Percentiles rank a stretch among this genome's conserved stretches.
Evolutionary conservation across 2,329 filamentous ascomycete species (phyloP).

Genomic region (Pseudocercospora fuligena): DNA sequence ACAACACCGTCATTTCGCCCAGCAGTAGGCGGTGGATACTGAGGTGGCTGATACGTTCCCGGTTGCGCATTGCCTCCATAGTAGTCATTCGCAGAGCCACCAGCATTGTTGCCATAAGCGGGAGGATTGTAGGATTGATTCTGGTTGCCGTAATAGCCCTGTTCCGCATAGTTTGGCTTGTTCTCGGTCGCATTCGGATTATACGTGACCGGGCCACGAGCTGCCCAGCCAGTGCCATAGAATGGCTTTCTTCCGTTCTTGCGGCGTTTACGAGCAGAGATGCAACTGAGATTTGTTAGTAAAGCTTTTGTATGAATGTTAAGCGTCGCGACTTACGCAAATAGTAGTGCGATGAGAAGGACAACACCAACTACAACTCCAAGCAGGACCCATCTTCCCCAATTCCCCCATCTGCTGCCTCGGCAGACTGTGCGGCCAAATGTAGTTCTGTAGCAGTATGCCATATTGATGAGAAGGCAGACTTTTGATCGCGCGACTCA

Average conservation of each 20-base stretch:
- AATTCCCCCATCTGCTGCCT: constrained; percentile 16
- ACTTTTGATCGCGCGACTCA: neutral
- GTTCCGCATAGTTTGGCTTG: constrained; percentile 2
- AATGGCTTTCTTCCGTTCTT: constrained; percentile 24
- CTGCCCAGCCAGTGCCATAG: constrained; percentile 27
- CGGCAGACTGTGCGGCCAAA: constrained; percentile 11
- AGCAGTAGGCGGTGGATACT: constrained; percentile 21
- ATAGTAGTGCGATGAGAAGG: constrained; percentile 21
- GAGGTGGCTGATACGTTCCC: constrained; percentile 22
- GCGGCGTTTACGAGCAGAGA: constrained; percentile 21
- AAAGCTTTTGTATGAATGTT: neutral
- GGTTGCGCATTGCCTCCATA: constrained; percentile 4
- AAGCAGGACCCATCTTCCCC: constrained; percentile 29
- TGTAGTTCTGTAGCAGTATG: constrained; percentile 14
- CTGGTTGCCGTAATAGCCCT: constrained; percentile 11
- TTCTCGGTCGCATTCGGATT: constrained; percentile 16
- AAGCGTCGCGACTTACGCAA: constrained; percentile 20
- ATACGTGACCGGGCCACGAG: constrained; percentile 12
- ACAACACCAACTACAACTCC: constrained; percentile 20
- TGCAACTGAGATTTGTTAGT: constrained; percentile 14
- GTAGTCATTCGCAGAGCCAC: neutral
- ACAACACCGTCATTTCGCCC: constrained; percentile 12
- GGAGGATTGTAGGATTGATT: constrained; percentile 4
- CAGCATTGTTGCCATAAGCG: constrained; percentile 6
- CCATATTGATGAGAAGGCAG: constrained; percentile 12